A percentile compares a stretch with the other conserved stretches of the same genome.
Evolutionary conservation across 345 rosid genomes (phyloP).

Genomic region (Ceriops tagal): DNA sequence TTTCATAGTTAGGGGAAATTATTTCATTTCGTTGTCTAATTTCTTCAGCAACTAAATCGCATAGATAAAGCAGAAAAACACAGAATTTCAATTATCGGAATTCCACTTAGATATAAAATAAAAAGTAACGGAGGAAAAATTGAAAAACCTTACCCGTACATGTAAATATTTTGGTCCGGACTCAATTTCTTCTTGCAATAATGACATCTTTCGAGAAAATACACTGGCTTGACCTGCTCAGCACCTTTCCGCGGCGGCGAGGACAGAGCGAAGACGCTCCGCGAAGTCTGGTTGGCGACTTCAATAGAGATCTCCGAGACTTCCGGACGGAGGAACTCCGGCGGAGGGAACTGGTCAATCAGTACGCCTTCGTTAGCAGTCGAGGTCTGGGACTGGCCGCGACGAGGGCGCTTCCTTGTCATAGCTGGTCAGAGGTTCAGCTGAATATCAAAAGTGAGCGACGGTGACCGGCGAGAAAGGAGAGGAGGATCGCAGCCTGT

Average conservation of each 20-base stretch:
- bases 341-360: conserved; percentile 1
- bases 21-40: too few species aligned
- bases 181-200: conserved; percentile 32
- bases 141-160: conserved; percentile 36
- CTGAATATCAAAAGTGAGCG: not conserved
- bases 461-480: not conserved
- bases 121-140: not conserved
- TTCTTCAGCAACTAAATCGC: not conserved
- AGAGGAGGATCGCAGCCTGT: too few species aligned
- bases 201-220: conserved; percentile 35
- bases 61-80: not conserved
- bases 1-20: too few species aligned
- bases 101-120: not conserved
- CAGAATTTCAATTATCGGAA: too few species aligned
- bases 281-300: conserved; percentile 3
- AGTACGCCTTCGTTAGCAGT: conserved; percentile 1
- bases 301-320: not conserved
- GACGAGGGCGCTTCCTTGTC: conserved; percentile 40
- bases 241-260: conserved; percentile 12
- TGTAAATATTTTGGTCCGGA: conserved; percentile 24
- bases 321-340: conserved; percentile 3
- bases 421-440: not conserved
- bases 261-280: conserved; percentile 22
- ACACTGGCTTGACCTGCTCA: conserved; percentile 9
- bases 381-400: conserved; percentile 23